Evolutionary conservation across 176 grass and related monocot genomes (phyloP).

Genomic region (Carex kokanica): DNA sequence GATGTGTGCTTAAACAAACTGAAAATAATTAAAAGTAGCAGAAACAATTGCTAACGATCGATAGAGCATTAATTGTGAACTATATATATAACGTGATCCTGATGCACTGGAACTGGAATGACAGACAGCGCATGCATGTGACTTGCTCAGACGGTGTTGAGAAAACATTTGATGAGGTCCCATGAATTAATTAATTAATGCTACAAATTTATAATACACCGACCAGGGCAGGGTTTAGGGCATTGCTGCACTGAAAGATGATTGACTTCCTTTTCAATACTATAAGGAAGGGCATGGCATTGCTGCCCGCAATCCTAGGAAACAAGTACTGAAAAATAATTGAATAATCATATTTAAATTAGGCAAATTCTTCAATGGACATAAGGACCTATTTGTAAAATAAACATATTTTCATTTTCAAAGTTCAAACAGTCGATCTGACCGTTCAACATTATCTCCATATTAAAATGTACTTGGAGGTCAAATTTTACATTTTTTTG

Average conservation of each 20-base stretch:
- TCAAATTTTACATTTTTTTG: too few relatives aligned
- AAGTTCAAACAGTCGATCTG: too few relatives aligned
- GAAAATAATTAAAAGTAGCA: neutral
- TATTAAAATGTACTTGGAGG: too few relatives aligned
- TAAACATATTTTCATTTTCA: too few relatives aligned
- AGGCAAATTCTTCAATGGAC: too few relatives aligned
- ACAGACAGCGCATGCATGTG: neutral
- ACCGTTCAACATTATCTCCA: too few relatives aligned
- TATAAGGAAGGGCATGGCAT: neutral
- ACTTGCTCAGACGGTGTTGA: neutral
- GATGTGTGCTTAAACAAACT: too few relatives aligned
- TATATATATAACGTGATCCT: neutral
- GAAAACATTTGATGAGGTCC: neutral
- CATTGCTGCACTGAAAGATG: neutral
- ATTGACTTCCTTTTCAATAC: neutral
- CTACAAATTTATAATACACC: constrained; percentile 1
- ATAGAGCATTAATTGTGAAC: neutral
- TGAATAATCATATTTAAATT: neutral
- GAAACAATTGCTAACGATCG: neutral
- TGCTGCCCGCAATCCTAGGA: neutral
- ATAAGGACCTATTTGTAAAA: too few relatives aligned
- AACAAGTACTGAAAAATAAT: neutral
- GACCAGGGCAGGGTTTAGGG: too few relatives aligned
- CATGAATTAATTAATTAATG: neutral
- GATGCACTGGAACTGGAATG: neutral